Percentiles rank a stretch among this genome's conserved stretches.
Conservation (phyloP, 2,329 filamentous ascomycete genomes). For the Aspergillus awamori region DNA sequence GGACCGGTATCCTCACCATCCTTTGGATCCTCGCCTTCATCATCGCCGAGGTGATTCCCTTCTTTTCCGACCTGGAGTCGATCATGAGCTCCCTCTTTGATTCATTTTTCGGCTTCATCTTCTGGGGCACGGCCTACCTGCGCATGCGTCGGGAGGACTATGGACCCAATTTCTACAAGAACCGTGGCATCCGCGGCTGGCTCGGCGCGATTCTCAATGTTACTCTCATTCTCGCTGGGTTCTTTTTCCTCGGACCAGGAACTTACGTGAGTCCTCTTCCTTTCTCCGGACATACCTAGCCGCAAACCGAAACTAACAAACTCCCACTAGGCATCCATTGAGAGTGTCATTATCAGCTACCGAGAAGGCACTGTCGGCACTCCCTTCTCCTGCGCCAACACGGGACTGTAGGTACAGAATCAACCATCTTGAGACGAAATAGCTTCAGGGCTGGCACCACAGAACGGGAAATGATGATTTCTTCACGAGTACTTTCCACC, state of each 20-base stretch:
- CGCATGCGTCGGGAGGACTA: slow-evolving; percentile 48
- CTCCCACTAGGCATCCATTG: slow-evolving; percentile 42
- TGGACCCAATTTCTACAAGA: slow-evolving; percentile 44
- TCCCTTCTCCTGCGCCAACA: slow-evolving; percentile 71
- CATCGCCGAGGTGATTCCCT: slow-evolving; percentile 89
- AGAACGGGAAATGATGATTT: not conserved
- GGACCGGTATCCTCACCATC: slow-evolving; percentile 69
- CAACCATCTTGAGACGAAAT: not conserved
- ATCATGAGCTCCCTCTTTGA: slow-evolving; percentile 76
- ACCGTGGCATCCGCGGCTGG: slow-evolving; percentile 48
- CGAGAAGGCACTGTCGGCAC: slow-evolving; percentile 64
- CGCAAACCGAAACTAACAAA: slow-evolving; percentile 44
- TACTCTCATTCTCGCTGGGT: slow-evolving; percentile 70
- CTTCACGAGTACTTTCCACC: not conserved
- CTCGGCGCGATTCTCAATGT: slow-evolving; percentile 63
- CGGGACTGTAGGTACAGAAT: slow-evolving; percentile 33
- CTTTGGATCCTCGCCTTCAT: slow-evolving; percentile 86
- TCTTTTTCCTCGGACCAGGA: slow-evolving; percentile 80
- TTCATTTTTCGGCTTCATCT: slow-evolving; percentile 81
- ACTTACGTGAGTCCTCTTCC: slow-evolving; percentile 64
- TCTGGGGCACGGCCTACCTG: slow-evolving; percentile 61
- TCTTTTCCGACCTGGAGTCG: slow-evolving; percentile 73
- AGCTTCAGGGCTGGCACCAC: no score
- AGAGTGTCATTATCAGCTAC: slow-evolving; percentile 67
- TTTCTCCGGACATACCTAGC: not conserved